Conservation (phyloP, 768 basidiomycete genomes). For the Psilocybe subaeruginosa region DNA sequence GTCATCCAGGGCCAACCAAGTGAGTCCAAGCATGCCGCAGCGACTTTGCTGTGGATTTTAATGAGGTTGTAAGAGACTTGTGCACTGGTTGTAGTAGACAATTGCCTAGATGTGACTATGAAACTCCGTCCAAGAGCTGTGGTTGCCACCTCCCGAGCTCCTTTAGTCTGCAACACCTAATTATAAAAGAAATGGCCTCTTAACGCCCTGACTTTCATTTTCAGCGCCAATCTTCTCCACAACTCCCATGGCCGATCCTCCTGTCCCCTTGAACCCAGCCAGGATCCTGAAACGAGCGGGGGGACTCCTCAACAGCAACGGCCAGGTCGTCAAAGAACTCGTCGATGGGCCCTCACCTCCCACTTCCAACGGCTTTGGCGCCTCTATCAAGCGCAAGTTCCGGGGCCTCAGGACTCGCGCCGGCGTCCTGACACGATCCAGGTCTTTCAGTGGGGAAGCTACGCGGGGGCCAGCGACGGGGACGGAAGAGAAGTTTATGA, state of each 20-base stretch:
- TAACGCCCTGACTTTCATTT: not conserved
- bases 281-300: slow-evolving; percentile 39
- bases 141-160: not conserved
- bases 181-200: not conserved
- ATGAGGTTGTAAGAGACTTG: not conserved
- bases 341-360: slow-evolving; percentile 11
- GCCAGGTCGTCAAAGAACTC: slow-evolving; percentile 27
- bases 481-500: not conserved
- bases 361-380: slow-evolving; percentile 9
- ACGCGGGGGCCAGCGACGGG: not conserved
- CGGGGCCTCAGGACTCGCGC: slow-evolving; percentile 28
- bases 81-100: not conserved
- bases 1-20: not conserved
- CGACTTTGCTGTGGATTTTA: too few relatives aligned
- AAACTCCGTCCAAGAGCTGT: not conserved
- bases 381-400: slow-evolving; percentile 21
- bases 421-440: slow-evolving; percentile 34
- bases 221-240: slow-evolving; percentile 2
- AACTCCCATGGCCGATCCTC: slow-evolving; percentile 13
- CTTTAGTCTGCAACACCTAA: not conserved
- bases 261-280: not conserved
- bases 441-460: slow-evolving; percentile 22
- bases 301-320: slow-evolving; percentile 34
- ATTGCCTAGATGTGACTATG: not conserved
- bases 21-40: not conserved